Base-by-base conservation (phyloP, 441 rosid genomes). In the Erodium chrysanthum region DNA sequence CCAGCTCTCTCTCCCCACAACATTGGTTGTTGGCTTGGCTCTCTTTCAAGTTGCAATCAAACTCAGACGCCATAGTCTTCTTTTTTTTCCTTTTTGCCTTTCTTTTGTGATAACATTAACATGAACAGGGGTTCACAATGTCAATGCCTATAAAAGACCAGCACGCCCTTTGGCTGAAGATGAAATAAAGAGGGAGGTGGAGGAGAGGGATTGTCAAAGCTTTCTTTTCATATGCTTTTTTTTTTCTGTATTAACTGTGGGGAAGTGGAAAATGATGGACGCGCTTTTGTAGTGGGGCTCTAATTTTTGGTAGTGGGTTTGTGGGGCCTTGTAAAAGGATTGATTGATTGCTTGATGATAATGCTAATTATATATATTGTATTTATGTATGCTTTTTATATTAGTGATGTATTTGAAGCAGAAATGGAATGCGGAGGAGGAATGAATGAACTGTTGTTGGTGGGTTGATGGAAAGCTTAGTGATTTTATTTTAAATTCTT, bases 191-290 rank as follows among this genome's bases (percentile, higher is more conserved):
- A 66, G 66, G 77, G 66, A 74, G 70, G 40, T 17, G 54, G 54
- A 48, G 14, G 17, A 14, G 46, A 40, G 1, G 20, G 22, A 70
- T 71, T 83, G 88, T 85, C 91, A 83, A 86, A 82, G 84, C 75
- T 5, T 82, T 0, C 71, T 77, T 75, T 80, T 75, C 87, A 83
- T 81, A 71, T 76, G 78, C 80, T 67, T 63, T 78, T 73, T 74
- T 79, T 64, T 78, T 73, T 74, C 77, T 58, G 73, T 67, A 68
- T 76, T 48, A 66, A 71, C 73, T 79, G 48, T 76, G 81, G 82
- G 76, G 3, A 66, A 73, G 88, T 85, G 89, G 93, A 80, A 78
- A 76, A 81, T 82, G 94, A 80, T 80, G 86, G 79, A 77, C 80
- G 81, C 86, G 18, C 71, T 77, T 82, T 83, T 69, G 40, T 81